phyloP scores from a whole-genome alignment of 2,329 filamentous ascomycete genomes.

The Penicillium hesseltinei region DNA sequence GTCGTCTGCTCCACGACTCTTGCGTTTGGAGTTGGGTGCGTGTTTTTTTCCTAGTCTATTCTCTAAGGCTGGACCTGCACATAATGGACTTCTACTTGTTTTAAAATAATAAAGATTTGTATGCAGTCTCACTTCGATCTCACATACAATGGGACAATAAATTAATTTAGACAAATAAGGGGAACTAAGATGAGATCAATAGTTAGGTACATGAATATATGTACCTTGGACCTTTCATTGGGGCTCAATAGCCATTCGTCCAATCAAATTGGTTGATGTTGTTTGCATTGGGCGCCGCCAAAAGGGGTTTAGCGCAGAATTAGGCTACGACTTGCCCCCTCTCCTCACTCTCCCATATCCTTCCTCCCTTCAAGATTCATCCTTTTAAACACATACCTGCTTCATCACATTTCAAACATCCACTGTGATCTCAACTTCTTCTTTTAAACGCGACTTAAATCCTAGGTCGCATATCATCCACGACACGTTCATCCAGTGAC shows the following conservation, averaged over 20 bases:
- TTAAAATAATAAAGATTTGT: neutral
- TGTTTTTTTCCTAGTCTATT: slow-evolving; percentile 13
- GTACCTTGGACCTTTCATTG: neutral
- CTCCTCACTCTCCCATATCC: neutral
- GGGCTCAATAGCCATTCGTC: neutral
- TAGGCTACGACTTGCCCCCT: neutral
- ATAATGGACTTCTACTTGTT: slow-evolving; percentile 10
- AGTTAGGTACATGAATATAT: neutral
- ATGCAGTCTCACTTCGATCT: neutral
- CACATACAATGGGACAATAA: neutral
- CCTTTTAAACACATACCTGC: neutral
- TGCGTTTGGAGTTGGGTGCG: slow-evolving; percentile 15
- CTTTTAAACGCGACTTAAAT: slow-evolving; percentile 17
- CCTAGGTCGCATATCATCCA: neutral
- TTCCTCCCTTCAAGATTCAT: slow-evolving; percentile 2
- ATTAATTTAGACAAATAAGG: neutral
- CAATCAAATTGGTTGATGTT: neutral
- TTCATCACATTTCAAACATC: neutral
- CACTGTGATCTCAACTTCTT: slow-evolving; percentile 3
- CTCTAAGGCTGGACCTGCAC: slow-evolving; percentile 27
- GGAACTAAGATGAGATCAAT: neutral
- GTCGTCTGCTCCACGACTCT: slow-evolving; percentile 3
- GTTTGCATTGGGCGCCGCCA: neutral
- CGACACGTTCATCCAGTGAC: slow-evolving; percentile 8
- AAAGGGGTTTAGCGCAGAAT: neutral